These are phyloP conservation scores for Nymphaea colorata DNA, from an alignment of 164 flowering plant species.

Conservation along the genomic window DNA sequence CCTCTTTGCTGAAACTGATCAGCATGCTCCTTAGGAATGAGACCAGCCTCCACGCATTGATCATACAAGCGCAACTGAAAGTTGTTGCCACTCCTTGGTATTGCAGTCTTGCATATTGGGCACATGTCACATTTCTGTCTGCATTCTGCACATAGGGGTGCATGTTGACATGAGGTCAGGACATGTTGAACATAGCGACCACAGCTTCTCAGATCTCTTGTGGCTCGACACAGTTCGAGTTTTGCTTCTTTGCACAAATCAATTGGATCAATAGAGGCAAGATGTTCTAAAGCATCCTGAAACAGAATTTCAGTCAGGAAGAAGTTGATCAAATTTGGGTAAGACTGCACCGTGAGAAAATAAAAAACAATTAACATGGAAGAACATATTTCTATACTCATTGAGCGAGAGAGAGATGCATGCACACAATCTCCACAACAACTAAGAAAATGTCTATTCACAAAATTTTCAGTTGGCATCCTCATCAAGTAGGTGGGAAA, in stretches of 20 bases:
- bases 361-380: no score
- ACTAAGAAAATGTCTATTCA: no score
- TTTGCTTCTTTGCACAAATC: constrained; percentile 89
- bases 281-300: constrained; percentile 68
- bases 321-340: no score
- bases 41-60: constrained; percentile 83
- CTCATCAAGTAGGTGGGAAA: no score
- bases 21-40: constrained; percentile 56
- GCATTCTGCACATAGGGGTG: constrained; percentile 87
- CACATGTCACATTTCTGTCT: constrained; percentile 81
- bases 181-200: constrained; percentile 68
- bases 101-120: constrained; percentile 73
- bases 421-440: no score
- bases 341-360: no score
- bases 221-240: constrained; percentile 83
- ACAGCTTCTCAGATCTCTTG: constrained; percentile 88
- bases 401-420: no score
- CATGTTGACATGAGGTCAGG: constrained; percentile 74
- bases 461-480: no score
- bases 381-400: no score
- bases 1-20: constrained; percentile 52
- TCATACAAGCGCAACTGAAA: constrained; percentile 60
- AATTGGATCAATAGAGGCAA: constrained; percentile 76
- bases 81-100: constrained; percentile 39
- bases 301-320: constrained; percentile 4